Evolutionary conservation across 179 eudicot genomes (phyloP), one percentile per base, ranked within the genome.

Genomic region (Sideroxylon spinosum): DNA sequence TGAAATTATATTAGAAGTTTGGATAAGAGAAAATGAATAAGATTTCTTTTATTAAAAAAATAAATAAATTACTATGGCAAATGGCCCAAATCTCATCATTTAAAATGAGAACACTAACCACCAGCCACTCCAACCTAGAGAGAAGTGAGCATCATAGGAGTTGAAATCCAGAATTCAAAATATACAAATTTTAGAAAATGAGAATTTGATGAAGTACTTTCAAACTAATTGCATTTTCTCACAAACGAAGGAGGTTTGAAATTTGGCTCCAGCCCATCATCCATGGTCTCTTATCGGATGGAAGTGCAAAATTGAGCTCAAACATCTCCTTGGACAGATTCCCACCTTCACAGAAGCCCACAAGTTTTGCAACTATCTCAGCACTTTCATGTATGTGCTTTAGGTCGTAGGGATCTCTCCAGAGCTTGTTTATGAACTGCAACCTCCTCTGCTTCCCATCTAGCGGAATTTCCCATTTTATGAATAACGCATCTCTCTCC

Each of bases 241-340:
- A 86, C 78, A 86, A 46, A 75, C 81, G 88, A 69, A 86, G 89
- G 63, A 86, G 87, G 73, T 84, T 83, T 13, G 89, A 88, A 55
- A 88, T 88, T 57, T 85, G 90, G 83, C 86, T 83, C 90, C 90
- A 88, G 46, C 86, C 90, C 81, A 82, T 50, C 22, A 88, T 76
- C 91, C 90, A 89, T 6, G 91, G 83, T 76, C 90, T 85, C 81
- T 89, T 90, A 61, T 89, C 95, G 23, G 84, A 84, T 44, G 98
- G 98, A 71, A 86, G 90, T 16, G 89, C 93, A 79, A 93, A 91
- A 61, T 93, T 95, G 0, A 95, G 91, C 87, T 93, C 98, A 85
- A 95, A 91, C 98, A 95, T 95, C 86, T 95, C 98, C 83, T 90
- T 93, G 0, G 98, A 85, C 81, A 90, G 83, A 75, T 93, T 91